phyloP scores from a whole-genome alignment of 257 asterid genomes.

The Solanum virginianum region DNA sequence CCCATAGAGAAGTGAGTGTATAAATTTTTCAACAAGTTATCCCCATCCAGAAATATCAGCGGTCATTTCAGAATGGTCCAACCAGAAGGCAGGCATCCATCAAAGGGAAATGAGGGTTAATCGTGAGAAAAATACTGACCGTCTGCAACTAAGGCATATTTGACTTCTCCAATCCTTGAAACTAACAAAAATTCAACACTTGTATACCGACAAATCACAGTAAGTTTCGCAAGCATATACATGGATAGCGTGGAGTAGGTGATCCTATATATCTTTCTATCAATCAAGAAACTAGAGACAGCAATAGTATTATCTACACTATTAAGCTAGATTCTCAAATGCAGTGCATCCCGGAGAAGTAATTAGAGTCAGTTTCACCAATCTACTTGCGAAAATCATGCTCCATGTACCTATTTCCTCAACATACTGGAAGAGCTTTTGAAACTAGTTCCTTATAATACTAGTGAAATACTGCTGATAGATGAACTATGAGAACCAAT shows the following conservation, averaged over 20 bases:
- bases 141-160: not conserved
- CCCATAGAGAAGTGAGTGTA: conserved; percentile 54
- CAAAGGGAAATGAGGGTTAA: conserved; percentile 51
- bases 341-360: not conserved
- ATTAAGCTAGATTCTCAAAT: not conserved
- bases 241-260: conserved; percentile 62
- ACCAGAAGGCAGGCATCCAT: conserved; percentile 67
- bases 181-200: not conserved
- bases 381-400: not conserved
- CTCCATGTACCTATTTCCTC: not conserved
- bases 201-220: not conserved
- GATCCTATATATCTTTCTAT: conserved; percentile 66
- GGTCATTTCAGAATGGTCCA: conserved; percentile 41
- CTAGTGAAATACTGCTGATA: not conserved
- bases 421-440: not conserved
- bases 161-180: not conserved
- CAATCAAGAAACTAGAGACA: conserved; percentile 30
- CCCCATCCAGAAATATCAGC: conserved; percentile 50
- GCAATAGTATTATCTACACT: not conserved
- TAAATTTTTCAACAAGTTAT: conserved; percentile 60
- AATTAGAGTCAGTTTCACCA: not conserved
- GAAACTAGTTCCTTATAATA: not conserved
- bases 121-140: conserved; percentile 23
- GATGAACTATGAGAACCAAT: not conserved
- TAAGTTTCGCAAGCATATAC: conserved; percentile 16